These are phyloP conservation scores for Sarocladium strictum DNA, from an alignment of 2,329 filamentous ascomycete species.

Conservation along the genomic window DNA sequence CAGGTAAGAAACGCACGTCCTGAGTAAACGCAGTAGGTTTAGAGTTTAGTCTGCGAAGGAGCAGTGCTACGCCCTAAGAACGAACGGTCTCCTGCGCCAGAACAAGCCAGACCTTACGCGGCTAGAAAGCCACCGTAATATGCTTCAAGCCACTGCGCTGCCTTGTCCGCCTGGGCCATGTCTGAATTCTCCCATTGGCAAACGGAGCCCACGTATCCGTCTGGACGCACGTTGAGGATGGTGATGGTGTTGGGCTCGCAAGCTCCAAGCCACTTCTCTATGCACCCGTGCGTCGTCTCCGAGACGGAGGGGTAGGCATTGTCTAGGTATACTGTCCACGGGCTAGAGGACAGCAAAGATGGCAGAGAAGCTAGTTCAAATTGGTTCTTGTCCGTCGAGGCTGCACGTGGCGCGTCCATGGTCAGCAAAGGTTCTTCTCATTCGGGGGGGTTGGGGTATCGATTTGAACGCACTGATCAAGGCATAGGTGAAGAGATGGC, in stretches of 20 bases:
- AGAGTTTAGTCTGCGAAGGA: no score
- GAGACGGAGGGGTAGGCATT: slow-evolving; percentile 45
- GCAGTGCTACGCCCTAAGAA: no score
- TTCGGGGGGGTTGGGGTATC: background rate
- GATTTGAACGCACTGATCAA: slow-evolving; percentile 54
- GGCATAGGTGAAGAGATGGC: slow-evolving; percentile 63
- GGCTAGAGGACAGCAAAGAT: slow-evolving; percentile 53
- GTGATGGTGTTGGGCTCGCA: slow-evolving; percentile 52
- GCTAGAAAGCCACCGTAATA: slow-evolving; percentile 45
- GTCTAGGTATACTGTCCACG: slow-evolving; percentile 70
- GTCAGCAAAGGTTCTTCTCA: background rate
- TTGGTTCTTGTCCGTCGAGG: slow-evolving; percentile 19
- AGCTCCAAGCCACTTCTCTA: slow-evolving; percentile 63
- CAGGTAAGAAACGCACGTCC: no score
- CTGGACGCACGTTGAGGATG: slow-evolving; percentile 63
- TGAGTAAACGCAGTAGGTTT: no score
- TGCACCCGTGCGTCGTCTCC: slow-evolving; percentile 46
- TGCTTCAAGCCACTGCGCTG: slow-evolving; percentile 47
- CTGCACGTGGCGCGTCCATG: slow-evolving; percentile 9
- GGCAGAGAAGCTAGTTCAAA: slow-evolving; percentile 66
- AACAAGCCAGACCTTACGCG: background rate
- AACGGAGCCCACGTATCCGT: slow-evolving; percentile 68
- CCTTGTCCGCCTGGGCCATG: slow-evolving; percentile 43
- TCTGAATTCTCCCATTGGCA: slow-evolving; percentile 43
- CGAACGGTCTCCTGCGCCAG: background rate